Evolutionary conservation across 108 stramenopile species (phyloP), one percentile per base, ranked within the genome.

Genomic region (Skeletonema tropicum): DNA sequence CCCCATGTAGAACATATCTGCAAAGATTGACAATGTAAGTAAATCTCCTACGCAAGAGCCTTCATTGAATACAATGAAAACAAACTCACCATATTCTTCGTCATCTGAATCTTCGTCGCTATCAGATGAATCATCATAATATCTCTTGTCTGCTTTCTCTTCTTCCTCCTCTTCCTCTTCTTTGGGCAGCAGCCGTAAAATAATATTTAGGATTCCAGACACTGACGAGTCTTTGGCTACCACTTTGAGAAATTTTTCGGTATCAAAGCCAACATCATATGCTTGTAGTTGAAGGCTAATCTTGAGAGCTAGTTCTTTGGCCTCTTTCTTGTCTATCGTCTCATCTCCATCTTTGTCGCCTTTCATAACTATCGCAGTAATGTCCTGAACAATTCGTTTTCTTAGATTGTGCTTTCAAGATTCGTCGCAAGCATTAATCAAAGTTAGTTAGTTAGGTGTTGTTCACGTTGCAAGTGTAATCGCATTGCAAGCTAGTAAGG

Each of bases 261-360:
- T 52, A 39, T 81, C 74, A 59, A 81, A 81, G 52, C 74, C 74
- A 10, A 81, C 74, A 15, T 70, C 80, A 17, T 81, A 75, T 21
- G 57, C 68, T 75, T 75, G 68, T 30, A 81, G 32, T 66, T 70
- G 69, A n/a, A 81, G 64, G 21, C 57, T 35, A 39, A 81, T 81
- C 29, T 70, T 46, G 3, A 81, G 74, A 25, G 70, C 49, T 3
- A 81, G 45, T 8, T 33, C 30, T 29, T 81, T 74, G 29, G 70
- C 80, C 42, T 81, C 80, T n/a, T 41, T 46, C 6, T 57, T 62
- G 36, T 67, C 68, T 25, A 81, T 81, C 12, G 23, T 55, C 12
- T 71, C 55, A n/a, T 81, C 73, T 17, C 68, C 64, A 30, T 81
- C 70, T 33, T 19, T 57, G 58, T 81, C 80, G 23, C 70, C 62